Evolutionary conservation across 768 basidiomycete genomes (phyloP).

Genomic region (Multifurca ochricompacta): DNA sequence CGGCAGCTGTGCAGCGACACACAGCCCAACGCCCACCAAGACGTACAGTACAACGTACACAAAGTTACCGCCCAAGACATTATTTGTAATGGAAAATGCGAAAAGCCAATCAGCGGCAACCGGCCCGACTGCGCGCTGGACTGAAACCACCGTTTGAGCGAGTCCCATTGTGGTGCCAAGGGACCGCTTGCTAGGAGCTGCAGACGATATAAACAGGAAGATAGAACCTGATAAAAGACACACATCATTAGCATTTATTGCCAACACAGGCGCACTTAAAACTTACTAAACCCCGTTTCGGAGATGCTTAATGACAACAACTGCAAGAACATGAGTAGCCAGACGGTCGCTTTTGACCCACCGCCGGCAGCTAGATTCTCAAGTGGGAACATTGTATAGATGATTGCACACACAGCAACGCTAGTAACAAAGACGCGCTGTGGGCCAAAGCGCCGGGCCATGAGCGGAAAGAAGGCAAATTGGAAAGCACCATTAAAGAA

Average conservation of each 20-base stretch:
- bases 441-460: conserved; percentile 30
- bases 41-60: neutral
- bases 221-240: conserved; percentile 42
- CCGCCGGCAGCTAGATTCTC: neutral
- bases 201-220: conserved; percentile 58
- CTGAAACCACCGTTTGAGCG: conserved; percentile 30
- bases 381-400: conserved; percentile 26
- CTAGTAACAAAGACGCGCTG: conserved; percentile 27
- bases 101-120: conserved; percentile 54
- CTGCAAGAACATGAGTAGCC: neutral
- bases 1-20: neutral
- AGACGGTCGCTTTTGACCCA: neutral
- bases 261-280: neutral
- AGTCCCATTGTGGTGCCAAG: conserved; percentile 64
- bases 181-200: conserved; percentile 54
- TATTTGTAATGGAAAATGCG: conserved; percentile 44
- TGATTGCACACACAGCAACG: conserved; percentile 21
- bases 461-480: conserved; percentile 30
- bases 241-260: no score
- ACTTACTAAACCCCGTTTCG: neutral
- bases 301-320: neutral
- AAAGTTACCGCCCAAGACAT: conserved; percentile 41
- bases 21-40: neutral
- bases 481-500: conserved; percentile 32
- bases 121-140: conserved; percentile 42